Base-by-base conservation (phyloP, 2,329 filamentous ascomycete species). In the Colletotrichum horii region DNA sequence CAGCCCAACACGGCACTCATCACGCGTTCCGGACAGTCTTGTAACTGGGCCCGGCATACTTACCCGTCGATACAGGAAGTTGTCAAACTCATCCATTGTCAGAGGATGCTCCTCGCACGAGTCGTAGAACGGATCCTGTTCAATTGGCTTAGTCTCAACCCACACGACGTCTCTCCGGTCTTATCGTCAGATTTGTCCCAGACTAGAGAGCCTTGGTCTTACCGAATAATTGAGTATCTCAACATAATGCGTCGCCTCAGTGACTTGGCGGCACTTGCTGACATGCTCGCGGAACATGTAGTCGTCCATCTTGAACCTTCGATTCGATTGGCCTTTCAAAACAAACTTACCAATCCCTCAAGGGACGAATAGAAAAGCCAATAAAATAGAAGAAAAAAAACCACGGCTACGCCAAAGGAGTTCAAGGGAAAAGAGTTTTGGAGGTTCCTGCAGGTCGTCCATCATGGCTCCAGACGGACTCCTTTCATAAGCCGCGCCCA, bases 221-320 rank as follows among this genome's bases (percentile, higher is more conserved):
- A 91, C 90, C 80, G 90, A 88, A 78, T 91, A 92, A 78, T 92
- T 92, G 79, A 91, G 87, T 48, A 92, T 89, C 80, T 92, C 89
- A 28, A 92, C 78, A 80, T 91, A 92, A 77, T 84, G 87, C 22
- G 90, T 92, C 70, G 83, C 83, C 81, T 92, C 91, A 5, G 82
- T 76, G 64, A 91, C 88, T 36, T 85, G 83, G 26, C 83, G 85
- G 80, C 89, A 91, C 61, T 86, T 81, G 12, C 84, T 80, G 74
- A 92, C 85, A 79, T 88, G 87, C 36, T 82, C 78, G 76, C 84
- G 83, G 78, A 92, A 92, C 82, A 91, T 87, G 80, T 91, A 92
- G 78, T 92, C 88, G 81, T 92, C 90, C 90, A 92, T 92, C 30
- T 75, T 80, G 71, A 65, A n/a, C 55, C 36, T 55, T 67, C 71